These are phyloP conservation scores for Venturia aucupariae DNA, from an alignment of 2,329 filamentous ascomycete species.

Conservation along the genomic window DNA sequence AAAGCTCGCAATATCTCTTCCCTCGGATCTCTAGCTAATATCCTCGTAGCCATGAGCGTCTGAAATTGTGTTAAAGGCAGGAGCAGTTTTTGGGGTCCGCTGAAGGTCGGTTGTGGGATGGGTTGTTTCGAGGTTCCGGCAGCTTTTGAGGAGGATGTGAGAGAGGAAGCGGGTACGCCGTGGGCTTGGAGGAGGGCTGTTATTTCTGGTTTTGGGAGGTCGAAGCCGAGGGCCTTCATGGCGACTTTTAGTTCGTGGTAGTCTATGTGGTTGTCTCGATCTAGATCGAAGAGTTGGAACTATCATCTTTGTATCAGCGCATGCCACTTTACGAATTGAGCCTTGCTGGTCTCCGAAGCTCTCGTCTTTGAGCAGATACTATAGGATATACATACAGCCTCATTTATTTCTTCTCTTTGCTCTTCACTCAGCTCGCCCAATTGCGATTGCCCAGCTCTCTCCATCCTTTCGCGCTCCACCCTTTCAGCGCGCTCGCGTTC, in stretches of 20 bases:
- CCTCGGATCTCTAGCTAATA: constrained; percentile 71
- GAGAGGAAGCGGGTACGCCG: constrained; percentile 36
- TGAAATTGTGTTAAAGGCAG: constrained; percentile 67
- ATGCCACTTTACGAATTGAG: constrained; percentile 3
- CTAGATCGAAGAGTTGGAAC: constrained; percentile 94
- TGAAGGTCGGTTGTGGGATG: constrained; percentile 24
- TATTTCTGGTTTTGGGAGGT: constrained; percentile 77
- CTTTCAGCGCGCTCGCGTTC: constrained; percentile 29
- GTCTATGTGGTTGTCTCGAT: constrained; percentile 88
- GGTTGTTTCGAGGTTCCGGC: constrained; percentile 1
- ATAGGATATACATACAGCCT: constrained; percentile 59
- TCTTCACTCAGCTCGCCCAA: constrained; percentile 65
- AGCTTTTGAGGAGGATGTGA: constrained; percentile 2
- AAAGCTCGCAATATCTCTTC: constrained; percentile 91
- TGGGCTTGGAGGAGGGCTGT: constrained; percentile 71
- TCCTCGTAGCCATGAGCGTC: constrained; percentile 56
- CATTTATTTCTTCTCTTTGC: constrained; percentile 85
- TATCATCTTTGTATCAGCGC: constrained; percentile 31
- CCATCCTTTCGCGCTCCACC: constrained; percentile 32
- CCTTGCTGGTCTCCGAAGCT: constrained; percentile 9
- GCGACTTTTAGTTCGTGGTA: constrained; percentile 98
- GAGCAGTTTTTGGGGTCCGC: constrained; percentile 52
- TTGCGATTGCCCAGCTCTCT: constrained; percentile 36
- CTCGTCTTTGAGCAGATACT: neutral
- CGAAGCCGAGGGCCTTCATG: constrained; percentile 90